These are phyloP conservation scores for Saccharomyces pastorianus DNA, from an alignment of 1,139 yeast genomes.

Conservation along the genomic window DNA sequence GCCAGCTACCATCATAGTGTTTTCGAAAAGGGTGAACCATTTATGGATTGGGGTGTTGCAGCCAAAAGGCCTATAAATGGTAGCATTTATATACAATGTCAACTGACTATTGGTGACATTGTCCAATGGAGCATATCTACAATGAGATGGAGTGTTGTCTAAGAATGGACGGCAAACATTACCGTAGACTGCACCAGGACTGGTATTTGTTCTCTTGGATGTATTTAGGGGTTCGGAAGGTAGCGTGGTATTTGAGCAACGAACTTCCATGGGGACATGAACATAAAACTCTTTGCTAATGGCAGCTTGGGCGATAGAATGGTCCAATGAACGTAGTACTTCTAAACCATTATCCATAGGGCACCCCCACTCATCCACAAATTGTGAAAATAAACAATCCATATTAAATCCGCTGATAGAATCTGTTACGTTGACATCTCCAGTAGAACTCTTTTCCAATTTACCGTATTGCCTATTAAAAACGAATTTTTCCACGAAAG, in stretches of 20 bases:
- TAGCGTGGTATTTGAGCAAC: constrained; percentile 80
- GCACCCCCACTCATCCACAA: constrained; percentile 94
- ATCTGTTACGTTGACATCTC: constrained; percentile 64
- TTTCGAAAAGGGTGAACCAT: constrained; percentile 84
- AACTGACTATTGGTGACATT: constrained; percentile 68
- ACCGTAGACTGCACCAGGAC: constrained; percentile 77
- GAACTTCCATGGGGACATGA: constrained; percentile 91
- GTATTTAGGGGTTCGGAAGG: constrained; percentile 36
- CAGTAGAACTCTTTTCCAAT: constrained; percentile 58
- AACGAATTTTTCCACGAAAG: constrained; percentile 73
- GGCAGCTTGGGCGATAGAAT: constrained; percentile 56
- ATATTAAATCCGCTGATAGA: constrained; percentile 84
- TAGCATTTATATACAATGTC: constrained; percentile 83
- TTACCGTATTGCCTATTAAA: constrained; percentile 78
- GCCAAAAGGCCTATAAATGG: constrained; percentile 89
- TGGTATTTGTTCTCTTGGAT: constrained; percentile 35
- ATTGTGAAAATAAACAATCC: constrained; percentile 93
- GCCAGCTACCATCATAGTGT: constrained; percentile 62
- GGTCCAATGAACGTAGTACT: constrained; percentile 55
- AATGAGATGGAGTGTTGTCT: constrained; percentile 62
- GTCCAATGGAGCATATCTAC: constrained; percentile 45
- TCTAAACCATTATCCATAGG: constrained; percentile 74
- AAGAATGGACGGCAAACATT: constrained; percentile 72
- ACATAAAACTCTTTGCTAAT: constrained; percentile 58
- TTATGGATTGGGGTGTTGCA: constrained; percentile 63